phyloP scores from a whole-genome alignment of 345 rosid genomes.

The Erodium maritimum region DNA sequence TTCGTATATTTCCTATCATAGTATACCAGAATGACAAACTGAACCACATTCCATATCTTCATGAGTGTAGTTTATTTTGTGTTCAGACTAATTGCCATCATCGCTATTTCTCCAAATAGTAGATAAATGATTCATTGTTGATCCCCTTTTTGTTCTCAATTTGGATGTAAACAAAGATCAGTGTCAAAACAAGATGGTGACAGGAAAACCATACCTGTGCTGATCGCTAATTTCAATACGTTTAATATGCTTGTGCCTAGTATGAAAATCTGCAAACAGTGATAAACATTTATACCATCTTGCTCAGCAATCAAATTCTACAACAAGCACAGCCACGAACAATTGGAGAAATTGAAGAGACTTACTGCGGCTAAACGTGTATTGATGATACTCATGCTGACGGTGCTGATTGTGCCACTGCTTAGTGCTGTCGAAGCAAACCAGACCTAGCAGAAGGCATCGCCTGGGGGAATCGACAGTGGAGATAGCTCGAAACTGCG shows the following conservation, averaged over 20 bases:
- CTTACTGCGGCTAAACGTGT: conserved; percentile 33
- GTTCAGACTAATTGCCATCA: not conserved
- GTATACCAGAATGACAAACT: not conserved
- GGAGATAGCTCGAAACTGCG: conserved; percentile 17
- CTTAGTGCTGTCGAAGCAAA: conserved; percentile 17
- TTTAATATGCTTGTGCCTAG: conserved; percentile 60
- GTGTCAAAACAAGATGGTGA: not conserved
- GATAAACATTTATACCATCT: conserved; percentile 1
- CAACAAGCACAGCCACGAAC: too few relatives aligned
- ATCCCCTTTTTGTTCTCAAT: not conserved
- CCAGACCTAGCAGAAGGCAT: conserved; percentile 25
- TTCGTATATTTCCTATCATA: not conserved
- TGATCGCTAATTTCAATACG: conserved; percentile 59
- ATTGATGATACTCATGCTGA: conserved; percentile 13
- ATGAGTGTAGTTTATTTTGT: not conserved
- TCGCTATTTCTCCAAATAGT: not conserved
- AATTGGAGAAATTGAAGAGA: conserved; percentile 7
- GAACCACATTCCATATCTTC: not conserved
- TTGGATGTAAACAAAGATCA: not conserved
- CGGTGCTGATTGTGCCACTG: not conserved
- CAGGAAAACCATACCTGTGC: conserved; percentile 42
- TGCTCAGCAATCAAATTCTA: not conserved
- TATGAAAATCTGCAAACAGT: conserved; percentile 39
- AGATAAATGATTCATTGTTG: not conserved
- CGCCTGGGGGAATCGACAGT: conserved; percentile 12